Conservation (phyloP, 2,329 filamentous ascomycete genomes). For the Pestalotiopsis sp. region DNA sequence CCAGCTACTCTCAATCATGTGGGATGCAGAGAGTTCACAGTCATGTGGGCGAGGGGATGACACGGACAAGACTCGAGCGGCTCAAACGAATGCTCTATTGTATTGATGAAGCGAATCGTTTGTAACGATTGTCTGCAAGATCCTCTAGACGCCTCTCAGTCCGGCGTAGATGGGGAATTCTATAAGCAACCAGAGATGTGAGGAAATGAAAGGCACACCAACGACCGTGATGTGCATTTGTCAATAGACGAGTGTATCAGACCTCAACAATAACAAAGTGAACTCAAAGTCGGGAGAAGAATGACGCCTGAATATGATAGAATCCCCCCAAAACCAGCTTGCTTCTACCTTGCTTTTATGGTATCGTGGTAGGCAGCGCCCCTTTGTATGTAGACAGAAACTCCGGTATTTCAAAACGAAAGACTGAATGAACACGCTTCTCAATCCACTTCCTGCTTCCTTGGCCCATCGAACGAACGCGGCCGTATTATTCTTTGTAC, state of each 20-base stretch:
- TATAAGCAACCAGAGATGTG: background rate
- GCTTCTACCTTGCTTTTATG: slow-evolving; percentile 10
- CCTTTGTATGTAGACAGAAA: slow-evolving; percentile 6
- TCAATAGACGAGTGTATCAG: background rate
- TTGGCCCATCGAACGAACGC: background rate
- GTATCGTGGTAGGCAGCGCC: slow-evolving; percentile 11
- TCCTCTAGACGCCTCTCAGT: background rate
- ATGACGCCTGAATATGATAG: slow-evolving; percentile 6
- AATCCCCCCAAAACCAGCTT: slow-evolving; percentile 8
- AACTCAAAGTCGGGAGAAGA: background rate
- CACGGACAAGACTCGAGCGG: background rate
- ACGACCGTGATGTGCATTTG: background rate
- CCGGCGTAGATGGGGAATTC: background rate
- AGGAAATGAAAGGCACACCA: background rate
- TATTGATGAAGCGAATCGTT: background rate
- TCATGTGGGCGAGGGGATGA: background rate
- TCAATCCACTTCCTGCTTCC: background rate
- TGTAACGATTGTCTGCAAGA: background rate
- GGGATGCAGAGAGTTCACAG: background rate
- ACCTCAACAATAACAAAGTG: background rate
- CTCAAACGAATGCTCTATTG: slow-evolving; percentile 3
- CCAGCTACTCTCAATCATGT: background rate
- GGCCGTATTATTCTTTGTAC: background rate
- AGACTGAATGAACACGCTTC: slow-evolving; percentile 5
- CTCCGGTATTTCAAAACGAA: slow-evolving; percentile 14